Conservation (phyloP, 2,329 filamentous ascomycete species). For the Trichoderma polysporum region DNA sequence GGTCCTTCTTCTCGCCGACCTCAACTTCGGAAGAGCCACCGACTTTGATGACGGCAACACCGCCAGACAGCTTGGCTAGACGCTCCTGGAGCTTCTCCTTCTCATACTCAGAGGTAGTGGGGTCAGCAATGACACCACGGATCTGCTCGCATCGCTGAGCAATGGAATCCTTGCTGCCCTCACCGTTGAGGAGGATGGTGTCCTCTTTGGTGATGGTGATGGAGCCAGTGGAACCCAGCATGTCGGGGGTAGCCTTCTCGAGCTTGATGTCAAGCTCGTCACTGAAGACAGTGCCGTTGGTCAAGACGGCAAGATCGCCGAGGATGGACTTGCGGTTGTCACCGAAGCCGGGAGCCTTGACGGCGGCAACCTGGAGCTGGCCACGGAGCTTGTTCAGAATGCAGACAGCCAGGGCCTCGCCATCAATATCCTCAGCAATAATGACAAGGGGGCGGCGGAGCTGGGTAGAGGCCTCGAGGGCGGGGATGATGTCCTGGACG, state of each 20-base stretch:
- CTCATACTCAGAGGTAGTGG: conserved; percentile 96
- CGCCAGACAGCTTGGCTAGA: conserved; percentile 97
- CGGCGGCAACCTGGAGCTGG: conserved; percentile 95
- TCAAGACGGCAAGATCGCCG: conserved; percentile 91
- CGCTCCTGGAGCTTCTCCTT: conserved; percentile 99
- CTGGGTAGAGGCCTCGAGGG: conserved; percentile 95
- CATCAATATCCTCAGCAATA: conserved; percentile 98
- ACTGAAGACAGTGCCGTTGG: conserved; percentile 95
- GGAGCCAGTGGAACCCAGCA: conserved; percentile 94
- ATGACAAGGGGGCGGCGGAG: conserved; percentile 94
- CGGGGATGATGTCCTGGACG: conserved; percentile 97
- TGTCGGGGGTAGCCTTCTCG: conserved; percentile 92
- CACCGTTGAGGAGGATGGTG: conserved; percentile 96
- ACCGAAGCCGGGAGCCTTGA: conserved; percentile 98
- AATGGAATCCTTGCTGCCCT: conserved; percentile 91
- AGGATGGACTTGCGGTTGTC: conserved; percentile 99
- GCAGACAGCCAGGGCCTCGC: conserved; percentile 96
- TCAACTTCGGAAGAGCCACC: conserved; percentile 97
- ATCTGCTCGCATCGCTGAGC: conserved; percentile 98
- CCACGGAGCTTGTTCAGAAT: conserved; percentile 99
- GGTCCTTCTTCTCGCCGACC: conserved; percentile 99
- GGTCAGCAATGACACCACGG: conserved; percentile 91
- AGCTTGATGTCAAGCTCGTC: conserved; percentile 99
- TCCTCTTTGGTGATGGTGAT: conserved; percentile 99
- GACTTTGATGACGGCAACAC: conserved; percentile 99